Conservation (phyloP, 2,329 filamentous ascomycete genomes). For the Zasmidium citrigriseum region DNA sequence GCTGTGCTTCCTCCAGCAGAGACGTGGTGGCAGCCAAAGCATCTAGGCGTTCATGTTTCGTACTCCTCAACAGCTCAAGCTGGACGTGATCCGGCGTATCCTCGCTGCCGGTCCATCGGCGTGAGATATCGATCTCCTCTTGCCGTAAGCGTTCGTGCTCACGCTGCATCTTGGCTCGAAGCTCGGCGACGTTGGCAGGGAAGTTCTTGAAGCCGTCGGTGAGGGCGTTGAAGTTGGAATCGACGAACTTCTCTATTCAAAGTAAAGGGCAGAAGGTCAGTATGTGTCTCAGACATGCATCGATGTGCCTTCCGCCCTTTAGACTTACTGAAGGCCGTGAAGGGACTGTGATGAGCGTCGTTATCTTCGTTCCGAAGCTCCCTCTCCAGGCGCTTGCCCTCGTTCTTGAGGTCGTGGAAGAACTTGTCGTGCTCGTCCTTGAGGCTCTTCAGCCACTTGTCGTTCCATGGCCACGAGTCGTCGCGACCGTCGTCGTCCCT, state of each 20-base stretch:
- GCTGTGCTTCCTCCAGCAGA: constrained; percentile 27
- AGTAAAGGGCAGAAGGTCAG: too few species aligned
- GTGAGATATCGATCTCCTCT: constrained; percentile 28
- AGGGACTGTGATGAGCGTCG: constrained; percentile 53
- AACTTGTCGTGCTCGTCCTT: constrained; percentile 18
- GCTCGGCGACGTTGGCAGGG: constrained; percentile 47
- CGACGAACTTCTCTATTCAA: constrained; percentile 62
- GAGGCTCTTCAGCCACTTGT: constrained; percentile 10
- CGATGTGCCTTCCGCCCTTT: too few species aligned
- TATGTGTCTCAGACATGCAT: too few species aligned
- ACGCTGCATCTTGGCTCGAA: constrained; percentile 26
- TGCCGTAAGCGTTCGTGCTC: constrained; percentile 23
- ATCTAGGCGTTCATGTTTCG: constrained; percentile 18
- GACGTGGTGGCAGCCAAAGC: constrained; percentile 19
- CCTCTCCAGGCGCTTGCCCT: constrained; percentile 12
- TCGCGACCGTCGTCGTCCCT: constrained; percentile 12
- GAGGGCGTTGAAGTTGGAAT: constrained; percentile 58
- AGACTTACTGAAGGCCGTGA: constrained; percentile 63
- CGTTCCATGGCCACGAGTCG: constrained; percentile 9
- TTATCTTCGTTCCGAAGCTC: constrained; percentile 4
- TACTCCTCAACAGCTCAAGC: constrained; percentile 18
- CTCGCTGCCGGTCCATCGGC: constrained; percentile 28
- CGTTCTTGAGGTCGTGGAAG: constrained; percentile 11
- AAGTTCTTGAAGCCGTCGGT: constrained; percentile 48
- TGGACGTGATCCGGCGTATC: constrained; percentile 25